Percentiles rank a stretch among this genome's conserved stretches.
Evolutionary conservation across 2,329 filamentous ascomycete species (phyloP).

Genomic region (Pseudogymnoascus sp.): DNA sequence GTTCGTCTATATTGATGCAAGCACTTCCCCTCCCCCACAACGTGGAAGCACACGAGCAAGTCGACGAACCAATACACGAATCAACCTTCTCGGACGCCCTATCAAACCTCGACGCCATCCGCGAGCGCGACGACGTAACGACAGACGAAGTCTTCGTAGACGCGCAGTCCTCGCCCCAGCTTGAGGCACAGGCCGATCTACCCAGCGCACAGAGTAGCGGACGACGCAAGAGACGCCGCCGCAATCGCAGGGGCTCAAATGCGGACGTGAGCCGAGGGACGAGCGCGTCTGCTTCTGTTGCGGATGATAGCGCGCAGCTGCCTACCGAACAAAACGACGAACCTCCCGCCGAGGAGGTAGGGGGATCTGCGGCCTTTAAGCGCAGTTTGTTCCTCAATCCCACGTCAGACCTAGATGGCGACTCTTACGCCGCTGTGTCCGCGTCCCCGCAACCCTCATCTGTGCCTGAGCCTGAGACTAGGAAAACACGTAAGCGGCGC

Average conservation of each 20-base stretch:
- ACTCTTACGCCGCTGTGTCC: background rate
- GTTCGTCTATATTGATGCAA: background rate
- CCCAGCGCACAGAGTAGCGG: background rate
- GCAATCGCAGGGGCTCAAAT: background rate
- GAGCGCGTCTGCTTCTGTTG: background rate
- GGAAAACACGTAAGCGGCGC: background rate
- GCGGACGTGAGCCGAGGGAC: background rate
- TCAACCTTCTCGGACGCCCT: background rate
- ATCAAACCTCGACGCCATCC: background rate
- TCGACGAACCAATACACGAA: background rate
- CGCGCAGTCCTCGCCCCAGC: constrained; percentile 19
- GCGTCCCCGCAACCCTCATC: background rate
- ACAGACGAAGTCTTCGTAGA: constrained; percentile 22
- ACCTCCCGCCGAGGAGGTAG: no score
- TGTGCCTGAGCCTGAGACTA: background rate
- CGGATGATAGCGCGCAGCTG: background rate
- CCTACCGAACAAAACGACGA: background rate
- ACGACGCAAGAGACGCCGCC: background rate
- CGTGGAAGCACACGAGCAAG: background rate
- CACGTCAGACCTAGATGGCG: background rate
- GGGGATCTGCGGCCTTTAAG: no score
- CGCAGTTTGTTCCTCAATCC: background rate
- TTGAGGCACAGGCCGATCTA: background rate
- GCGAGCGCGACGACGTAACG: background rate
- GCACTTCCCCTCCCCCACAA: background rate